A percentile compares a stretch with the other conserved stretches of the same genome.
These are phyloP conservation scores for Adansonia gregorii DNA, from an alignment of 441 rosid species.

Conservation along the genomic window DNA sequence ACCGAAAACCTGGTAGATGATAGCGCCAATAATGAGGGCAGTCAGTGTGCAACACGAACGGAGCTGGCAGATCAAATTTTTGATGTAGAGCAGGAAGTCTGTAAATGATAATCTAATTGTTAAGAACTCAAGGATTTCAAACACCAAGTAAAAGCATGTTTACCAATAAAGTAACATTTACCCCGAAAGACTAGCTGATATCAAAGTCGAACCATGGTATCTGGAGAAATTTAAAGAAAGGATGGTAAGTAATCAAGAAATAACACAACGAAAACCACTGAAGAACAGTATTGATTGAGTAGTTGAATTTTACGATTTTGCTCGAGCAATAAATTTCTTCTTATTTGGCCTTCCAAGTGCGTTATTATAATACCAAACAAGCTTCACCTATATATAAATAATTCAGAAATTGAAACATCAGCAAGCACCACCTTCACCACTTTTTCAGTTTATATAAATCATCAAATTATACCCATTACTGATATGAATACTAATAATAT, in stretches of 20 bases:
- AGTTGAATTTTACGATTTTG: slow-evolving; percentile 54
- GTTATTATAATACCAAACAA: slow-evolving; percentile 80
- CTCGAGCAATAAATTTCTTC: slow-evolving; percentile 78
- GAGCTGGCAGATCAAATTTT: slow-evolving; percentile 95
- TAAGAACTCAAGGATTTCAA: slow-evolving; percentile 13
- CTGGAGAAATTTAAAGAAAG: slow-evolving; percentile 39
- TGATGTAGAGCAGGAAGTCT: slow-evolving; percentile 92
- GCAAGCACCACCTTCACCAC: background rate
- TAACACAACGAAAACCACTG: background rate
- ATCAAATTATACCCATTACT: background rate
- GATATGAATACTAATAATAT: background rate
- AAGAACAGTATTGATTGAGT: background rate
- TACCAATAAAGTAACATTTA: slow-evolving; percentile 33
- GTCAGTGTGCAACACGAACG: slow-evolving; percentile 89
- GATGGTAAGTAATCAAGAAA: slow-evolving; percentile 18
- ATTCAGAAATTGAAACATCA: slow-evolving; percentile 17
- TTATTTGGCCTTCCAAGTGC: slow-evolving; percentile 78
- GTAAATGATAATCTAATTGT: slow-evolving; percentile 25
- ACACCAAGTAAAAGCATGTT: slow-evolving; percentile 9
- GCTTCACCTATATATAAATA: slow-evolving; percentile 56
- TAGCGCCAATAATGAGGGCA: slow-evolving; percentile 99
- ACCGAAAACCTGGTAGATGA: slow-evolving; percentile 76
- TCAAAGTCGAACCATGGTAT: slow-evolving; percentile 94
- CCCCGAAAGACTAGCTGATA: slow-evolving; percentile 98
- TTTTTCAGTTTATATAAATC: background rate